Base-by-base conservation (phyloP, 345 rosid genomes). In the Stellera chamaejasme region DNA sequence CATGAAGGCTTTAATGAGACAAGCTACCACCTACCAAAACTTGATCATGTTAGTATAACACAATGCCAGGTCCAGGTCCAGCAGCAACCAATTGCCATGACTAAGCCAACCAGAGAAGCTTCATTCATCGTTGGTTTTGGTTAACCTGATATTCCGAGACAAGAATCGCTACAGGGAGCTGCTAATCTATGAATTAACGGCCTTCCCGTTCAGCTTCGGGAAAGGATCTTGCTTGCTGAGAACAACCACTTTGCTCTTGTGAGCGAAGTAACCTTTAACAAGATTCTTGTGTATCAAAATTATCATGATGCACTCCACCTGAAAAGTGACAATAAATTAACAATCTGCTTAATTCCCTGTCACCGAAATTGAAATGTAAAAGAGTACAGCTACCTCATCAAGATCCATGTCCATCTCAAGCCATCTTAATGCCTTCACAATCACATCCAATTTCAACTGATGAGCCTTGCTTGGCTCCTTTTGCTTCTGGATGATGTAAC, bases 151-250 rank as follows among this genome's bases (percentile, higher is more conserved):
- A 51, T 45, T 16, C 27, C 43, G 9, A 3, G 39, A 5, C 3
- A 32, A 32, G 9, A 32, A 32, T 32, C 43, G 28, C 19, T 50
- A 10, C 64, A 14, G 15, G 11, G 16, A 27, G 28, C 39, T 27
- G 41, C 8, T 10, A 43, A 46, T 63, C 69, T 85, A 88, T n/a
- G 89, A 75, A 71, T 66, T 70, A 54, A 93, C 86, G 5, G 96
- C 91, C 69, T 75, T 89, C 19, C 96, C 97, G 27, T 79, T 81
- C 54, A 78, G 69, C 68, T 77, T 87, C 43, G 97, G 96, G 69
- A 93, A 93, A 60, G 97, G 96, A 67, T 87, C 96, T 69, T 93
- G 97, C 79, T 93, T 87, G 82, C 99, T 93, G 78, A 93, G 69
- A 26, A 87, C 99, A 36, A 87, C 89, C 54, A 93, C 96, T 70